Evolutionary conservation across 352 stramenopile species (phyloP).

Genomic region (Pythium monospermum): DNA sequence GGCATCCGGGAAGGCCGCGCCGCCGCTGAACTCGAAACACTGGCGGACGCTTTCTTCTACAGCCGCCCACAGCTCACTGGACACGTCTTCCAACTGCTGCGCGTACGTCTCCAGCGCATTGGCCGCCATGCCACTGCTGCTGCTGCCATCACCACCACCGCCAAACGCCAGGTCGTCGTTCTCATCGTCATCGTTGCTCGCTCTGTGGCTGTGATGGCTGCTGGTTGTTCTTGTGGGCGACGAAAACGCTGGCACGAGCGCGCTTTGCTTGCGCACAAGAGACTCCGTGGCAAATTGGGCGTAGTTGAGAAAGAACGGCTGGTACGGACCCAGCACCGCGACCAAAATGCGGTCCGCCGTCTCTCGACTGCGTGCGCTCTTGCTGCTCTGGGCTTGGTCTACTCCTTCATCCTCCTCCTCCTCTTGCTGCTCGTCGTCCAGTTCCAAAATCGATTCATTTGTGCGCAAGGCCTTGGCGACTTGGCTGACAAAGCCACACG

Average conservation of each 20-base stretch:
- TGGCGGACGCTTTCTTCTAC: conserved; percentile 51
- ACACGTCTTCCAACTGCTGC: conserved; percentile 53
- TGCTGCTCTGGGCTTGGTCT: conserved; percentile 6
- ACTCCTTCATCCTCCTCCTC: conserved; percentile 5
- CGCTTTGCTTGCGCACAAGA: conserved; percentile 33
- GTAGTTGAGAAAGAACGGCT: conserved; percentile 55
- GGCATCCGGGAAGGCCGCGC: conserved; percentile 54
- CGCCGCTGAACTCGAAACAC: conserved; percentile 55
- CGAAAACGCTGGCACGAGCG: conserved; percentile 37
- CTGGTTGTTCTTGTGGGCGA: background rate
- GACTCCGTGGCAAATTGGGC: conserved; percentile 31
- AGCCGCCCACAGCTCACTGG: conserved; percentile 28
- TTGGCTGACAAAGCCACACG: conserved; percentile 36
- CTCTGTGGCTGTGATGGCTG: too few relatives aligned
- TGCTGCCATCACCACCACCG: too few relatives aligned
- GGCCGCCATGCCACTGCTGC: too few relatives aligned
- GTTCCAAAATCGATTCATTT: background rate
- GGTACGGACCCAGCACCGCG: conserved; percentile 50
- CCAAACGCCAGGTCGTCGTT: conserved; percentile 25
- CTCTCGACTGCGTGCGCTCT: background rate
- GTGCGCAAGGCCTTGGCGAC: conserved; percentile 25
- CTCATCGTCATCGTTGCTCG: too few relatives aligned
- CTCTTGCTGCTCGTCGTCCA: conserved; percentile 19
- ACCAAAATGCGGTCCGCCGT: conserved; percentile 10
- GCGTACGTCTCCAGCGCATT: conserved; percentile 46